A percentile compares a stretch with the other conserved stretches of the same genome.
Conservation (phyloP, 208 protist genomes). For the Leishmania amazonensis region DNA sequence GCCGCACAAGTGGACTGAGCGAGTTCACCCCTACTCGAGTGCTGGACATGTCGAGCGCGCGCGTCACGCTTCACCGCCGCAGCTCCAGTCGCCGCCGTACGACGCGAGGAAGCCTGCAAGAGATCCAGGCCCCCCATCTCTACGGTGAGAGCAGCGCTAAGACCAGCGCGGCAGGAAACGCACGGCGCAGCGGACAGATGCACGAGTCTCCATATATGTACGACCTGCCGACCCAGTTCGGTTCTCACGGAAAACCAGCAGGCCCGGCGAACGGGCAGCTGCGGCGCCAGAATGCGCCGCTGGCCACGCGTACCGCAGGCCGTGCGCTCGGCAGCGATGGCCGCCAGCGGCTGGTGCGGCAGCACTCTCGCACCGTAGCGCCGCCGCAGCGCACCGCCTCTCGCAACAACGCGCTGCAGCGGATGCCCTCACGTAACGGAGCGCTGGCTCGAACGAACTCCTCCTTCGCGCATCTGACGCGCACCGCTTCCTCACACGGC, state of each 20-base stretch:
- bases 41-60: constrained; percentile 29
- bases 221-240: constrained; percentile 16
- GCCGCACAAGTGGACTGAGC: constrained; percentile 18
- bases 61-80: constrained; percentile 17
- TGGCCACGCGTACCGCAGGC: constrained; percentile 46
- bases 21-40: constrained; percentile 30
- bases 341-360: constrained; percentile 13
- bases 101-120: constrained; percentile 21
- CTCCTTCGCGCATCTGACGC: constrained; percentile 11
- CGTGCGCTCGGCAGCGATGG: constrained; percentile 25
- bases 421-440: constrained; percentile 16
- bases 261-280: constrained; percentile 9
- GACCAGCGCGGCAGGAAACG: constrained; percentile 3
- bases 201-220: constrained; percentile 16
- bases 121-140: constrained; percentile 35
- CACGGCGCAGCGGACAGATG: constrained; percentile 23
- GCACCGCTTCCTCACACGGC: constrained; percentile 11
- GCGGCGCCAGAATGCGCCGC: constrained; percentile 19
- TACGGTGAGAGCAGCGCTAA: constrained; percentile 6
- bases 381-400: constrained; percentile 25
- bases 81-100: constrained; percentile 21
- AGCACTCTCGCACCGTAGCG: constrained; percentile 15
- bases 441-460: constrained; percentile 21
- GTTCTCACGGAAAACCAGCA: not conserved
- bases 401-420: constrained; percentile 5